Percentiles rank a stretch among this genome's conserved stretches.
phyloP scores from a whole-genome alignment of 2,329 filamentous ascomycete species.

The Alternaria infectoria region DNA sequence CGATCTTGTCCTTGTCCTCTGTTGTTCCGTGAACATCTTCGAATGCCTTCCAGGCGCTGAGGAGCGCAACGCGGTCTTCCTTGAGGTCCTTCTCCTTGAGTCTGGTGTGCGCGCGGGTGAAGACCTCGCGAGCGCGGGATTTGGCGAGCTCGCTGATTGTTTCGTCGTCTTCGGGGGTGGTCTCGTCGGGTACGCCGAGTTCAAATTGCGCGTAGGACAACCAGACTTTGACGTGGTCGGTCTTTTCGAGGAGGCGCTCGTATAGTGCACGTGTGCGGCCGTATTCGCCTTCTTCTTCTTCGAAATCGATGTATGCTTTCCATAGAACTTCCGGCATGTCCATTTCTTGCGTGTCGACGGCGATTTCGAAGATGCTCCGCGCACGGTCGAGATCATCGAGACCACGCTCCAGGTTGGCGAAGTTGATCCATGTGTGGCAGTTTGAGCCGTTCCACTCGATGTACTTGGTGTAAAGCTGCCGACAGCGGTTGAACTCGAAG shows the following conservation, averaged over 20 bases:
- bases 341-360: constrained; percentile 78
- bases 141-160: constrained; percentile 84
- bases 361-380: constrained; percentile 90
- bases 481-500: constrained; percentile 91
- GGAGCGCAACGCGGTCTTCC: constrained; percentile 88
- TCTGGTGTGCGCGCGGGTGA: constrained; percentile 81
- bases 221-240: constrained; percentile 99
- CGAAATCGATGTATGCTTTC: constrained; percentile 99
- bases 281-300: constrained; percentile 93
- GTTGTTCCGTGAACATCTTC: constrained; percentile 81
- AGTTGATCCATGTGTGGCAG: constrained; percentile 94
- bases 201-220: constrained; percentile 99
- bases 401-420: constrained; percentile 89
- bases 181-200: constrained; percentile 85
- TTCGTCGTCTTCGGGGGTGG: constrained; percentile 58
- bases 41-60: constrained; percentile 92
- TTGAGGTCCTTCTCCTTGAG: constrained; percentile 92
- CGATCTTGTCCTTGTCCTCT: constrained; percentile 79
- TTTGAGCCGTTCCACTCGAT: constrained; percentile 91
- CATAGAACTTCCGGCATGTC: constrained; percentile 98
- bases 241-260: constrained; percentile 89
- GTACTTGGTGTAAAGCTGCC: constrained; percentile 91
- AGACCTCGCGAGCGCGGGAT: constrained; percentile 78
- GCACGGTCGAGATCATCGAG: constrained; percentile 88
- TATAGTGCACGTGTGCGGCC: constrained; percentile 82